Evolutionary conservation across 306 rosid species (phyloP).

Genomic region (Clitoria ternatea): DNA sequence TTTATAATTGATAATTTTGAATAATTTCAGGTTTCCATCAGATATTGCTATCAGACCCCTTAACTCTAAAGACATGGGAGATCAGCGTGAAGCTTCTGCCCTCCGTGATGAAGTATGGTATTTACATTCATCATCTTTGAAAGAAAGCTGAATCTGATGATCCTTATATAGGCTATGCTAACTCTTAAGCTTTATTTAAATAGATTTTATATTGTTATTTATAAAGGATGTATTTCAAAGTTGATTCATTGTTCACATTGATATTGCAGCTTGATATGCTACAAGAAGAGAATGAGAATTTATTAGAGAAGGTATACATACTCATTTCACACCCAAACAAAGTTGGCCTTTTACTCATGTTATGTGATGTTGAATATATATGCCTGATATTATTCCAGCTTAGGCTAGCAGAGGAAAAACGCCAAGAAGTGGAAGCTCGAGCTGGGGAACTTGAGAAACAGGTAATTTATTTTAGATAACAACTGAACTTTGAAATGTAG

Average conservation of each 20-base stretch:
- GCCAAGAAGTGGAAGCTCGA: constrained; percentile 86
- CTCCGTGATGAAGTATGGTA: constrained; percentile 89
- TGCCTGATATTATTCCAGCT: constrained; percentile 55
- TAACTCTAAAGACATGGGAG: constrained; percentile 57
- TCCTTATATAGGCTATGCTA: constrained; percentile 19
- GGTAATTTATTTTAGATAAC: constrained; percentile 39
- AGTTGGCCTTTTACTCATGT: neutral
- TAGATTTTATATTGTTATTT: constrained; percentile 6
- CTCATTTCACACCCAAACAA: constrained; percentile 9
- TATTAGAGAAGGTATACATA: constrained; percentile 67
- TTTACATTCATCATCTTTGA: constrained; percentile 19
- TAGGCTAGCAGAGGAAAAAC: constrained; percentile 71
- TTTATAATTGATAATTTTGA: neutral
- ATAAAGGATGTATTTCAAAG: constrained; percentile 15
- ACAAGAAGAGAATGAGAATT: constrained; percentile 70
- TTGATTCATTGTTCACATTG: constrained; percentile 30
- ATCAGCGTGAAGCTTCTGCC: constrained; percentile 88
- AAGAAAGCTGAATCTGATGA: constrained; percentile 3
- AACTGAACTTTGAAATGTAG: constrained; percentile 4
- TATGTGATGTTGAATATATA: constrained; percentile 28
- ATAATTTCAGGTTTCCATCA: constrained; percentile 57
- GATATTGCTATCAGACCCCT: constrained; percentile 53
- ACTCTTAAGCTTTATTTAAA: constrained; percentile 16
- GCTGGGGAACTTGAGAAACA: constrained; percentile 89
- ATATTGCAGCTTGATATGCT: constrained; percentile 94